Evolutionary conservation across 2,329 filamentous ascomycete genomes (phyloP).

Genomic region (Penicillium sp.): DNA sequence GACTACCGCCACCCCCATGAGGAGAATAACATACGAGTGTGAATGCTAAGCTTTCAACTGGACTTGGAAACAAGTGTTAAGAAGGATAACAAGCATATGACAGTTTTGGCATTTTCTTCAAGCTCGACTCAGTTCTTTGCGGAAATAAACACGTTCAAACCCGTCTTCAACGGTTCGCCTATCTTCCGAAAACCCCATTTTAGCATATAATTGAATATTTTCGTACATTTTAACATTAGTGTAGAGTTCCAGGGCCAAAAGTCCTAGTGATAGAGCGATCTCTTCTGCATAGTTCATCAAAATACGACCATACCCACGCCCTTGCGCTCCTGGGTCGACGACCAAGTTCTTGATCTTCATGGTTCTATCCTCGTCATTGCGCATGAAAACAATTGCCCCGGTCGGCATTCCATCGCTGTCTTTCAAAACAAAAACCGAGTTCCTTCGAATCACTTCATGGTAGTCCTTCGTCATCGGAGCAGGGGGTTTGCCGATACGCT

Average conservation of each 20-base stretch:
- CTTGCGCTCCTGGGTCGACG: conserved; percentile 21
- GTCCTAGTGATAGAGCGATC: conserved; percentile 6
- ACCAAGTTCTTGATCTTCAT: conserved; percentile 25
- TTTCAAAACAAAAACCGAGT: conserved; percentile 17
- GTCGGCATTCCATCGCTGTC: conserved; percentile 1
- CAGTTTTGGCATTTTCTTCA: not conserved
- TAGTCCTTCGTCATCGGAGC: conserved; percentile 27
- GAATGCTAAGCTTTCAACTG: too few species aligned
- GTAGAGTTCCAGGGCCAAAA: conserved; percentile 17
- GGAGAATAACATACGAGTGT: not conserved
- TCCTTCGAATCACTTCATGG: conserved; percentile 8
- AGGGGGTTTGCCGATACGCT: conserved; percentile 25
- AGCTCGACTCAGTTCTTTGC: conserved; percentile 8
- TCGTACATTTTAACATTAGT: conserved; percentile 31
- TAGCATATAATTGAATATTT: conserved; percentile 24
- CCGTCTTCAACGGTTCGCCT: conserved; percentile 23
- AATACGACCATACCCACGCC: conserved; percentile 25
- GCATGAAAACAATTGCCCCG: conserved; percentile 18
- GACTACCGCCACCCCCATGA: not conserved
- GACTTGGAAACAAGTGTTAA: too few species aligned
- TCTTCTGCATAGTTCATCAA: conserved; percentile 20
- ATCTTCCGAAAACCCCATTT: conserved; percentile 25
- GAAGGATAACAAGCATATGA: too few species aligned
- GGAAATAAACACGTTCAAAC: conserved; percentile 27
- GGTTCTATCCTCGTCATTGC: not conserved